Evolutionary conservation across 1,284 basidiomycete species (phyloP).

Genomic region (Ustilago lituana): DNA sequence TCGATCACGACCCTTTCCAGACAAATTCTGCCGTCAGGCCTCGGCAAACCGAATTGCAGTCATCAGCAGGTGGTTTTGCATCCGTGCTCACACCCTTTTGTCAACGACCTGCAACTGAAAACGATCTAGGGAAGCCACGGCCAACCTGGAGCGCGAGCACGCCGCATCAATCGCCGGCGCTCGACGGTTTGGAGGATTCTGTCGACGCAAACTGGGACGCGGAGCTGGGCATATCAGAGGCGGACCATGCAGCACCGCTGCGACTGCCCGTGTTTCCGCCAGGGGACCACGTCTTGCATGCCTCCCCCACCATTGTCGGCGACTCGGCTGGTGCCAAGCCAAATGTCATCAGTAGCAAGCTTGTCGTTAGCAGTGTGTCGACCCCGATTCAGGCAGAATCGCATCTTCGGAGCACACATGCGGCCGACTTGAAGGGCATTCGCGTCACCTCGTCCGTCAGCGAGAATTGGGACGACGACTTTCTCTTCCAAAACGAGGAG

Average conservation of each 20-base stretch:
- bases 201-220: conserved; percentile 39
- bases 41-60: background rate
- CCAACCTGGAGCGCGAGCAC: too few species aligned
- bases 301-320: background rate
- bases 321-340: background rate
- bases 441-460: conserved; percentile 42
- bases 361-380: conserved; percentile 5
- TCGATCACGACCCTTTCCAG: conserved; percentile 2
- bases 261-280: conserved; percentile 15
- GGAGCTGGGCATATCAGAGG: conserved; percentile 36
- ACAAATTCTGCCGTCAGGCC: background rate
- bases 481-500: conserved; percentile 50
- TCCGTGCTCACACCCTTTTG: background rate
- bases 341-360: background rate
- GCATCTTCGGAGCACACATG: conserved; percentile 3
- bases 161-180: background rate
- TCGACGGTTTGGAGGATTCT: conserved; percentile 8
- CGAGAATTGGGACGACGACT: conserved; percentile 59
- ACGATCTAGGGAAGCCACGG: too few species aligned
- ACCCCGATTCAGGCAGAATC: background rate
- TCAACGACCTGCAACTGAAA: background rate
- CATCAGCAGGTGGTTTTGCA: background rate
- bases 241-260: conserved; percentile 20
- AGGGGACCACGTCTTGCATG: background rate
- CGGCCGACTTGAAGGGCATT: conserved; percentile 27